Base-by-base conservation (phyloP, 768 basidiomycete species). In the Exidia glandulosa region DNA sequence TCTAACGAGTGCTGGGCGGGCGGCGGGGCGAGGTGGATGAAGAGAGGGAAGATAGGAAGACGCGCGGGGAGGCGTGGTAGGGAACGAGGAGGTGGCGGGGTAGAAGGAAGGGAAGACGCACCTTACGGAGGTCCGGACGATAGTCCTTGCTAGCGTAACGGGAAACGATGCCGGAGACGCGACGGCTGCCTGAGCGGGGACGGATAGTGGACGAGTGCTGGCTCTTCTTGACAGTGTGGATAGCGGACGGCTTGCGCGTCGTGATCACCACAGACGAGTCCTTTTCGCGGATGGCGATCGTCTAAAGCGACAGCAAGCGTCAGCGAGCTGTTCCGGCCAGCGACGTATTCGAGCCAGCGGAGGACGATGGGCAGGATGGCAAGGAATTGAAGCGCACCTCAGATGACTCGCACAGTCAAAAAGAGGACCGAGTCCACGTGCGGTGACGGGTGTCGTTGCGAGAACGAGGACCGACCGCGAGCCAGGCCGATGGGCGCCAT, bases 61-160 rank as follows among this genome's bases (percentile, higher is more conserved):
- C 16, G 29, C 32, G 30, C 57, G n/a, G n/a, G n/a, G n/a, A n/a
- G n/a, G n/a, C n/a, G n/a, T n/a, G n/a, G n/a, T n/a, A n/a, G n/a
- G n/a, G 56, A 32, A 29, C n/a, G n/a, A n/a, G n/a, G n/a, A n/a
- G n/a, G n/a, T n/a, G n/a, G n/a, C n/a, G n/a, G n/a, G n/a, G n/a
- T n/a, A n/a, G n/a, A n/a, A n/a, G n/a, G n/a, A n/a, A n/a, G n/a
- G n/a, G 57, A 56, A 14, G 37, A 79, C 88, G 80, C 76, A 90
- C 89, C 57, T 77, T 71, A 58, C 89, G 82, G 65, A 92, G 80
- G 72, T 92, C 90, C 60, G 87, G 80, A 60, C 90, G 80, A 77
- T 90, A 90, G 55, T 83, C 83, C 66, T 77, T 79, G 77, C 79
- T 88, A 34, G 84, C 79, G 58, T 74, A 63, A 63, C 75, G 72